A percentile compares a stretch with the other conserved stretches of the same genome.
Conservation (phyloP, 345 rosid species). For the Citrus trifoliata region DNA sequence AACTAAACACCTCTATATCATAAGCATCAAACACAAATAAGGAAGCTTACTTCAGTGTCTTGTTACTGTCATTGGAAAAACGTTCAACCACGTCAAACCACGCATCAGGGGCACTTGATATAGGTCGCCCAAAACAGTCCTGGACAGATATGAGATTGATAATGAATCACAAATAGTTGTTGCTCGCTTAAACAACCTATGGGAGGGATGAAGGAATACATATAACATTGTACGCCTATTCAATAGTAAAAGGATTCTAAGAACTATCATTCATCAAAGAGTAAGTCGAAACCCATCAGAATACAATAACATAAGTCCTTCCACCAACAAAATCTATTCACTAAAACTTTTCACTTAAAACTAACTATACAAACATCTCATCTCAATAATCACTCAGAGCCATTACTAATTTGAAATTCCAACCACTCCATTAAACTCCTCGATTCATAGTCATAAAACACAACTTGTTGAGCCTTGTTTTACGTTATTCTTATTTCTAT, state of each 20-base stretch:
- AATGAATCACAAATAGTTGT: not conserved
- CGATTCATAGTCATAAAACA: not conserved
- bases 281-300: not conserved
- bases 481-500: not conserved
- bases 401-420: not conserved
- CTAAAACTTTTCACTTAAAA: not conserved
- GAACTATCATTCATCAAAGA: not conserved
- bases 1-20: not conserved
- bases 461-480: not conserved
- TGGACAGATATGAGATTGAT: slow-evolving; percentile 15
- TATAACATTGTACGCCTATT: not conserved
- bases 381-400: not conserved
- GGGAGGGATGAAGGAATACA: not conserved
- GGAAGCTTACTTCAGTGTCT: slow-evolving; percentile 66
- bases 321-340: not conserved
- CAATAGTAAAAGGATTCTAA: not conserved
- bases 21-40: not conserved
- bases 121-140: slow-evolving; percentile 91
- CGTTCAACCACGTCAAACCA: slow-evolving; percentile 88
- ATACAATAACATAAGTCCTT: not conserved
- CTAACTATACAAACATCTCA: not conserved
- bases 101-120: slow-evolving; percentile 87
- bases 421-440: not conserved
- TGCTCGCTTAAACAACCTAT: not conserved
- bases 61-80: slow-evolving; percentile 72